These are phyloP conservation scores for Lachancea dasiensis DNA, from an alignment of 805 yeast genomes.

Conservation along the genomic window DNA sequence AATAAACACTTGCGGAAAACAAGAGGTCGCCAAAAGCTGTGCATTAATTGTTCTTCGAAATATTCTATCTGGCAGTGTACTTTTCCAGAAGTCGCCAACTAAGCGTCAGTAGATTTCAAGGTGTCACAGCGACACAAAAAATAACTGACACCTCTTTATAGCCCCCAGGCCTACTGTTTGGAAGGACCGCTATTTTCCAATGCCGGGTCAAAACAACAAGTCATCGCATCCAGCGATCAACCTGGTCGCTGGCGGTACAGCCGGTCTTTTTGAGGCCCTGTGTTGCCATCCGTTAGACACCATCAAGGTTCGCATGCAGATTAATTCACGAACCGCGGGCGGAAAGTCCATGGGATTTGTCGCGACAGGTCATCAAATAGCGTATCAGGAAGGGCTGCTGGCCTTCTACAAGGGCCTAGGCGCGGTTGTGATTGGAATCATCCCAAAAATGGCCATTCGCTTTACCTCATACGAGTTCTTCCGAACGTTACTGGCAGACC, in stretches of 20 bases:
- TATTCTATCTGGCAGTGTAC: no score
- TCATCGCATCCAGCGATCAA: slow-evolving; percentile 49
- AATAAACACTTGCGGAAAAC: no score
- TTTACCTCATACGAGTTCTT: slow-evolving; percentile 91
- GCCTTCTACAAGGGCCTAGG: slow-evolving; percentile 94
- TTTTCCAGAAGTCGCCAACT: no score
- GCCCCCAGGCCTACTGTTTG: no score
- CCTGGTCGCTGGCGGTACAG: slow-evolving; percentile 90
- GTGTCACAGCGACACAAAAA: no score
- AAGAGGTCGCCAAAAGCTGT: no score
- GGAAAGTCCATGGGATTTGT: slow-evolving; percentile 78
- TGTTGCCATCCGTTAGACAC: slow-evolving; percentile 98
- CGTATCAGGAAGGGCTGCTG: slow-evolving; percentile 70
- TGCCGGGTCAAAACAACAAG: no score
- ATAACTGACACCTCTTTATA: no score
- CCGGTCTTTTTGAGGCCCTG: slow-evolving; percentile 95
- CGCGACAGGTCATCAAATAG: slow-evolving; percentile 73
- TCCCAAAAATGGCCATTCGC: slow-evolving; percentile 97
- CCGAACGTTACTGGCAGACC: slow-evolving; percentile 59
- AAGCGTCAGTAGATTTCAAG: no score
- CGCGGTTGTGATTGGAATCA: slow-evolving; percentile 95
- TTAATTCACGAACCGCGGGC: slow-evolving; percentile 55
- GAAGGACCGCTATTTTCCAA: no score
- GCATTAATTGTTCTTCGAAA: no score
- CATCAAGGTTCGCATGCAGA: slow-evolving; percentile 94